Evolutionary conservation across 2,329 filamentous ascomycete genomes (phyloP).

Genomic region (Conoideocrella luteorostrata): DNA sequence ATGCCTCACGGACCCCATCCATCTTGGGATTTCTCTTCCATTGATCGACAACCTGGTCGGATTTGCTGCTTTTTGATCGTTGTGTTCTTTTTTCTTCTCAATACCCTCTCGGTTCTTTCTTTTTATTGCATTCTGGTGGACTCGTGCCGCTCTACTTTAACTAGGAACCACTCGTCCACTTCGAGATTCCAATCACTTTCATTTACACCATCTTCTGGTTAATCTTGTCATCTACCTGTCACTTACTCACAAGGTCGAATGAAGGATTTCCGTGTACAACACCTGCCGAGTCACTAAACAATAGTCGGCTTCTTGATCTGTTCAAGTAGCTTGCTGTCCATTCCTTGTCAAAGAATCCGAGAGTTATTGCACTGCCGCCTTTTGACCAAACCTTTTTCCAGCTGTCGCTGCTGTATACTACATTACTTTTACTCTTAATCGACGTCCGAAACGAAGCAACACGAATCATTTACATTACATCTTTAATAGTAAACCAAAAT

Average conservation of each 20-base stretch:
- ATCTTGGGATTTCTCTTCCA: constrained; percentile 20
- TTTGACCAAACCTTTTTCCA: constrained; percentile 5
- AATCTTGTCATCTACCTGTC: neutral
- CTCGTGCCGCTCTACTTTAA: constrained; percentile 21
- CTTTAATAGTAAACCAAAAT: no score
- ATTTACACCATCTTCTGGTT: constrained; percentile 24
- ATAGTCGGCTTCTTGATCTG: constrained; percentile 7
- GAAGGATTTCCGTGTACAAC: constrained; percentile 22
- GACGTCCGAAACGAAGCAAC: constrained; percentile 10
- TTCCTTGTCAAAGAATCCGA: constrained; percentile 28
- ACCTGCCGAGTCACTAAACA: constrained; percentile 21
- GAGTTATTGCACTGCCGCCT: constrained; percentile 12
- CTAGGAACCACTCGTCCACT: constrained; percentile 31
- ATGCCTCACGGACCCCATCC: constrained; percentile 40
- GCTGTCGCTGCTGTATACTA: constrained; percentile 11
- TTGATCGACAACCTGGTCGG: constrained; percentile 44
- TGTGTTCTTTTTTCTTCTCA: constrained; percentile 33
- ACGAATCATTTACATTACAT: neutral
- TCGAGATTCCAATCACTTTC: constrained; percentile 36
- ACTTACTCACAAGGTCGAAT: neutral
- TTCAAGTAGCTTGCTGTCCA: constrained; percentile 31
- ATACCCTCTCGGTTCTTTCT: constrained; percentile 42
- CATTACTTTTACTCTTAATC: constrained; percentile 10
- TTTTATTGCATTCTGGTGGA: constrained; percentile 32
- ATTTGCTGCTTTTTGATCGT: constrained; percentile 35